phyloP scores from a whole-genome alignment of 768 basidiomycete genomes.

The Myochromella boudieri region DNA sequence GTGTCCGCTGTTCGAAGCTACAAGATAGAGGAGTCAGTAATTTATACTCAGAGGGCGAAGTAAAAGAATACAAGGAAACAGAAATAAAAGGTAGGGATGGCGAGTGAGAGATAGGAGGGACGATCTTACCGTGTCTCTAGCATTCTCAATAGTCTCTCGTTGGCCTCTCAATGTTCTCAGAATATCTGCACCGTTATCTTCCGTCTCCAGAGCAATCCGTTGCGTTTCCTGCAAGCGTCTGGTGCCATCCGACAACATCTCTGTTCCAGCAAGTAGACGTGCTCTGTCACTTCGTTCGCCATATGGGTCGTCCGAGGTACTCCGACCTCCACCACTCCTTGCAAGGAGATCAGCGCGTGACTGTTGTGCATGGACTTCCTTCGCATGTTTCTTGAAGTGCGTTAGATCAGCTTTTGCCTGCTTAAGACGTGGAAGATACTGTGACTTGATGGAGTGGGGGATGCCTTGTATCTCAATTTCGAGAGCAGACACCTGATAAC shows the following conservation, averaged over 20 bases:
- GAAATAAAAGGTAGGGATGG: too few relatives aligned
- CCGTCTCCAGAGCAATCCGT: slow-evolving; percentile 88
- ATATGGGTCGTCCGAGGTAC: slow-evolving; percentile 71
- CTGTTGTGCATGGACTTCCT: slow-evolving; percentile 57
- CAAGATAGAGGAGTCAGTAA: neutral
- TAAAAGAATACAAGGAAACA: neutral
- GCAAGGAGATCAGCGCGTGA: slow-evolving; percentile 60
- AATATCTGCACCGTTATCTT: slow-evolving; percentile 89
- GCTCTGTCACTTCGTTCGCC: slow-evolving; percentile 62
- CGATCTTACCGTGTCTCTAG: slow-evolving; percentile 80
- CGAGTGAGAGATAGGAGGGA: too few relatives aligned
- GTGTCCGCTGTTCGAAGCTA: slow-evolving; percentile 81
- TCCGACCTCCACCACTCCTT: slow-evolving; percentile 13
- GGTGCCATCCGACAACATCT: slow-evolving; percentile 72
- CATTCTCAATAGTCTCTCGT: slow-evolving; percentile 88
- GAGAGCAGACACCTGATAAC: slow-evolving; percentile 81
- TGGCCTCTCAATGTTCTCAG: slow-evolving; percentile 76
- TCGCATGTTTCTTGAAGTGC: slow-evolving; percentile 74
- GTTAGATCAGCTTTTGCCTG: slow-evolving; percentile 70
- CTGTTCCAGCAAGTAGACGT: slow-evolving; percentile 70
- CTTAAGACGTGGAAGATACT: slow-evolving; percentile 67
- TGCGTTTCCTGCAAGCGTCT: slow-evolving; percentile 77
- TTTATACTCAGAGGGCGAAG: neutral
- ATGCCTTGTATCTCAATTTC: slow-evolving; percentile 93
- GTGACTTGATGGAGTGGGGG: slow-evolving; percentile 74